phyloP scores from a whole-genome alignment of 1,139 yeast genomes.

The Debaryomycetaceae sp. region DNA sequence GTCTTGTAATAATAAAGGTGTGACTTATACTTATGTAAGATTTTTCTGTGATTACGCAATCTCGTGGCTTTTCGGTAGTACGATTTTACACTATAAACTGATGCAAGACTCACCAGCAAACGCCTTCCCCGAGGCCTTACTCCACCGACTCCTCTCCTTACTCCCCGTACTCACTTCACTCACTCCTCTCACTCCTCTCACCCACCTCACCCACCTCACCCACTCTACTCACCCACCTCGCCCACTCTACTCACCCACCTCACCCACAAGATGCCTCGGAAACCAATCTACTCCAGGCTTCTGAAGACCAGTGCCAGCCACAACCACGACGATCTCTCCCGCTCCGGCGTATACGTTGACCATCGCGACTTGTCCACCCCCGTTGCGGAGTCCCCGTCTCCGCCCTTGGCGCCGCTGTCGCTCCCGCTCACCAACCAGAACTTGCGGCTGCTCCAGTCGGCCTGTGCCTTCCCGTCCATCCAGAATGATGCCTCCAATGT shows the following conservation, averaged over 20 bases:
- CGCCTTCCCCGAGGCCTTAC: too few species aligned
- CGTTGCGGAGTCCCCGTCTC: slow-evolving; percentile 1
- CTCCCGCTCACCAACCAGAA: slow-evolving; percentile 31
- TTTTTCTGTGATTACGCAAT: too few species aligned
- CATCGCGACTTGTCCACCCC: slow-evolving; percentile 15
- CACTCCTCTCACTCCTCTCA: not conserved
- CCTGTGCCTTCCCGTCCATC: not conserved
- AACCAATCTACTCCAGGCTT: not conserved
- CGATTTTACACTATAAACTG: too few species aligned
- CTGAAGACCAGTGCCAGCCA: slow-evolving; percentile 3
- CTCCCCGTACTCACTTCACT: not conserved
- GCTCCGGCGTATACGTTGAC: slow-evolving; percentile 21
- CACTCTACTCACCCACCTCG: not conserved
- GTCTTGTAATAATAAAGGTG: too few species aligned
- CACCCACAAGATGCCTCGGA: not conserved
- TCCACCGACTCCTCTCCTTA: not conserved
- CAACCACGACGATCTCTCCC: slow-evolving; percentile 4
- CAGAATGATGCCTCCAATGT: not conserved
- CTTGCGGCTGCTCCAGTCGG: slow-evolving; percentile 14
- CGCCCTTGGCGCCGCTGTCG: slow-evolving; percentile 1
- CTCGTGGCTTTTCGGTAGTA: too few species aligned
- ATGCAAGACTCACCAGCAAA: too few species aligned
- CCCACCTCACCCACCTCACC: too few species aligned
- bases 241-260: not conserved
- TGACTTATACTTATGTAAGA: too few species aligned